A percentile compares a stretch with the other conserved stretches of the same genome.
These are phyloP conservation scores for Sporothrix brasiliensis DNA, from an alignment of 2,329 filamentous ascomycete species.

Conservation along the genomic window DNA sequence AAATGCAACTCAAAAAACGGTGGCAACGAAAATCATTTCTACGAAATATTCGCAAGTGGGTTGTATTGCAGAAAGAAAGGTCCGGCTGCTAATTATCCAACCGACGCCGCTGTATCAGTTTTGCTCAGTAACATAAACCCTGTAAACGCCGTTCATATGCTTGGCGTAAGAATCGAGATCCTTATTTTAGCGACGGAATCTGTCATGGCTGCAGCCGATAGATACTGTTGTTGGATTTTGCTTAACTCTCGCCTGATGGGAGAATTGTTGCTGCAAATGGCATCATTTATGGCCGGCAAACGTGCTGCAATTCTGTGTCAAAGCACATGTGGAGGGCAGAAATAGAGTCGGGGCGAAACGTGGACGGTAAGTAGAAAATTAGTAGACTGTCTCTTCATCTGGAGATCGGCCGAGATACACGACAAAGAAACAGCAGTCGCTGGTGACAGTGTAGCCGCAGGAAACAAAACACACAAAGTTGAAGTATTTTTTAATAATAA, in stretches of 20 bases:
- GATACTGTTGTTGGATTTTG: neutral
- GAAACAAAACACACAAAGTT: too few species aligned
- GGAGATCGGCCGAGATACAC: neutral
- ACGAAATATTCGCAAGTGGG: neutral
- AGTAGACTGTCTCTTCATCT: neutral
- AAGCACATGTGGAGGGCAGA: neutral
- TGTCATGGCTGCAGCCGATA: neutral
- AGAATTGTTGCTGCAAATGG: slow-evolving; percentile 18
- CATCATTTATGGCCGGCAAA: neutral
- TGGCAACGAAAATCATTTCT: neutral
- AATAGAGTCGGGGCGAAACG: neutral
- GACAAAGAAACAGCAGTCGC: neutral
- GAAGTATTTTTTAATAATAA: too few species aligned
- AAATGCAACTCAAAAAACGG: slow-evolving; percentile 1
- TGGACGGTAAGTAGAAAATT: neutral
- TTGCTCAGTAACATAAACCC: neutral
- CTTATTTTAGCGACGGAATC: slow-evolving; percentile 7
- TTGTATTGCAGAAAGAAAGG: neutral
- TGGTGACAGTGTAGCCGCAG: too few species aligned
- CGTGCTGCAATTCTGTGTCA: neutral
- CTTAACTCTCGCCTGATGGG: slow-evolving; percentile 9
- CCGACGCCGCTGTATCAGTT: neutral
- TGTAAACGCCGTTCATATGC: slow-evolving; percentile 1
- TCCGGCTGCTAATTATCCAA: neutral
- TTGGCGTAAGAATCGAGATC: neutral